Conservation (phyloP, 768 basidiomycete species). For the Phaeotremella skinneri region DNA sequence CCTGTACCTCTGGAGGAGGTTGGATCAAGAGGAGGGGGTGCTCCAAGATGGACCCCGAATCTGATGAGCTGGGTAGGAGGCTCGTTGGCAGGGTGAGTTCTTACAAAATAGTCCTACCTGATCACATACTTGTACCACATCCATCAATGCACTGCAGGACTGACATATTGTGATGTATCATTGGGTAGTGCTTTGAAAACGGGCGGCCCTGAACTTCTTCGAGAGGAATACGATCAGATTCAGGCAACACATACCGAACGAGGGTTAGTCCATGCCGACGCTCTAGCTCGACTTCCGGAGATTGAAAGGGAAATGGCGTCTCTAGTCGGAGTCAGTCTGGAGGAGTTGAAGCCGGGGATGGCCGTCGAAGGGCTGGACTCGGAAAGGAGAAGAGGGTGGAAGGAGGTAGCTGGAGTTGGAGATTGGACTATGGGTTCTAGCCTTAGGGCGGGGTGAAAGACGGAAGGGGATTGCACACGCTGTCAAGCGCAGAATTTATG, state of each 20-base stretch:
- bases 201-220: slow-evolving; percentile 72
- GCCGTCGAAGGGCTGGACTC: slow-evolving; percentile 10
- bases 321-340: slow-evolving; percentile 29
- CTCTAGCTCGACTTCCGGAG: slow-evolving; percentile 21
- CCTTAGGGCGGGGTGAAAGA: not conserved
- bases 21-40: slow-evolving; percentile 67
- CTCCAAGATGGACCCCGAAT: slow-evolving; percentile 80
- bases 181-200: slow-evolving; percentile 71
- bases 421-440: slow-evolving; percentile 25
- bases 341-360: slow-evolving; percentile 38
- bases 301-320: slow-evolving; percentile 24
- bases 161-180: no score
- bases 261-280: slow-evolving; percentile 53
- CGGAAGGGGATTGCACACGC: no score
- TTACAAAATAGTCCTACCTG: no score
- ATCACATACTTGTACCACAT: no score
- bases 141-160: no score
- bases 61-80: slow-evolving; percentile 90
- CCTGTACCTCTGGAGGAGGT: slow-evolving; percentile 52
- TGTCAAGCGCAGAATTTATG: no score
- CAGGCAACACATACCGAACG: slow-evolving; percentile 10
- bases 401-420: slow-evolving; percentile 12
- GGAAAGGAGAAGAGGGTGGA: slow-evolving; percentile 37
- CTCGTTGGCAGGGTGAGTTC: slow-evolving; percentile 77
- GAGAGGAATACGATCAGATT: slow-evolving; percentile 80